Evolutionary conservation across 805 yeast genomes (phyloP).

Genomic region (Cyberlindnera mrakii): DNA sequence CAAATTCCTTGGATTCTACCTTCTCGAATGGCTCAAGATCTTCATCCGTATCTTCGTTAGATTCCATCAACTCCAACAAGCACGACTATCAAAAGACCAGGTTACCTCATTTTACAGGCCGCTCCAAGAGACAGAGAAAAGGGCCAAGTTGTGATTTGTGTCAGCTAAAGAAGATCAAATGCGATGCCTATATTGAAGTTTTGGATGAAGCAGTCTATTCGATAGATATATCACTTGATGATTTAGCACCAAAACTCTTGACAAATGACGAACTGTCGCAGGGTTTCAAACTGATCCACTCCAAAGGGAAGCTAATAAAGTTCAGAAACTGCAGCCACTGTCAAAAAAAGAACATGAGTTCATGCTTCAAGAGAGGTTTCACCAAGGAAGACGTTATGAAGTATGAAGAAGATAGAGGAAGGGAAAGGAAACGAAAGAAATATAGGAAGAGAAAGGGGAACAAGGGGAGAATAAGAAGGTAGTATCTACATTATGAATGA

Average conservation of each 20-base stretch:
- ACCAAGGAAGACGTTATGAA: constrained; percentile 15
- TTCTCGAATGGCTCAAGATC: not conserved
- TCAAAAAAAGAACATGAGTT: constrained; percentile 4
- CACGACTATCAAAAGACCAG: not conserved
- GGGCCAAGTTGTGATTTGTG: constrained; percentile 77
- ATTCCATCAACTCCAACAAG: not conserved
- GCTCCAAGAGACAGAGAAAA: constrained; percentile 47
- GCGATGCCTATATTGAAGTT: constrained; percentile 58
- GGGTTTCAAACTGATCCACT: constrained; percentile 11
- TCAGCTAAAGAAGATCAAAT: constrained; percentile 62
- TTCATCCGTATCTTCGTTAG: not conserved
- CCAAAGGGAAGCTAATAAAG: constrained; percentile 13
- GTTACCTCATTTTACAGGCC: constrained; percentile 11
- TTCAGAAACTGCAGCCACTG: constrained; percentile 17
- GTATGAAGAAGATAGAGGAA: not conserved
- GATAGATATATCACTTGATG: not conserved
- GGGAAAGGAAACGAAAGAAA: not conserved
- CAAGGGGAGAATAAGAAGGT: constrained; percentile 22
- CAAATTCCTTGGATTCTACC: not conserved
- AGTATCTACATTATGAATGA: too few relatives aligned
- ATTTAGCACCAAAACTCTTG: not conserved
- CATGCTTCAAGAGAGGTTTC: constrained; percentile 13
- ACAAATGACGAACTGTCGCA: constrained; percentile 1
- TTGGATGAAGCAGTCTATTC: constrained; percentile 12
- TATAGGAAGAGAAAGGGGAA: not conserved